Evolutionary conservation across 129 eudicot genomes (phyloP), one percentile per base, ranked within the genome.

Genomic region (Mikania micrantha): DNA sequence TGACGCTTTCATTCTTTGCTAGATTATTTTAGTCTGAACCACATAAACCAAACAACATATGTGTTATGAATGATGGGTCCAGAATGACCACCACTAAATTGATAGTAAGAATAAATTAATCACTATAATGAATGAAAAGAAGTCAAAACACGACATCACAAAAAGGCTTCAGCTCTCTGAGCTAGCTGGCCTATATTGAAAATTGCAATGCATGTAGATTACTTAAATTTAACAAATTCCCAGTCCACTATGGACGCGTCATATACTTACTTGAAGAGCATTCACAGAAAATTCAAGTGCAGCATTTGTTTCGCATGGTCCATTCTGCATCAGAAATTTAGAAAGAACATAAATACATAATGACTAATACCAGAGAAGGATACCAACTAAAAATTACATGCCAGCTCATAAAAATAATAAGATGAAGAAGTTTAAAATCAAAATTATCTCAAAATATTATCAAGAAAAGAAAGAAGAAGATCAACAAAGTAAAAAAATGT

Each of bases 271-370:
- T 75, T 84, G 67, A 25, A 94, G 88, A 70, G 92, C 4, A 77
- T 79, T 94, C 48, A 94, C 96, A 5, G 96, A 84, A 76, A 94
- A 89, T 44, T 94, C 96, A 60, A 89, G 95, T 19, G 95, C 99
- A 28, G 97, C 96, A 66, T 89, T 94, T 39, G 97, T 87, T 78
- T 89, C 99, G 34, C 87, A 64, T 6, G 97, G 93, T 66, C 97
- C 93, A 79, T 77, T 89, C 97, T 94, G 90, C 80, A 79, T 6
- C 40, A 60, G 41, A 20, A 72, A 72, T 66, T 41, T 60, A 29
- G 66, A 63, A 48, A 5, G 16, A 21, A 16, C 63, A 57, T 56
- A 63, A 64, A 48, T 9, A 20, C 66, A 41, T 54, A 67, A 35
- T 42, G 12, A 36, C 32, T 45, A 17, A 56, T 66, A 71, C 35